Base-by-base conservation (phyloP, 441 rosid genomes). In the Viola pubescens region DNA sequence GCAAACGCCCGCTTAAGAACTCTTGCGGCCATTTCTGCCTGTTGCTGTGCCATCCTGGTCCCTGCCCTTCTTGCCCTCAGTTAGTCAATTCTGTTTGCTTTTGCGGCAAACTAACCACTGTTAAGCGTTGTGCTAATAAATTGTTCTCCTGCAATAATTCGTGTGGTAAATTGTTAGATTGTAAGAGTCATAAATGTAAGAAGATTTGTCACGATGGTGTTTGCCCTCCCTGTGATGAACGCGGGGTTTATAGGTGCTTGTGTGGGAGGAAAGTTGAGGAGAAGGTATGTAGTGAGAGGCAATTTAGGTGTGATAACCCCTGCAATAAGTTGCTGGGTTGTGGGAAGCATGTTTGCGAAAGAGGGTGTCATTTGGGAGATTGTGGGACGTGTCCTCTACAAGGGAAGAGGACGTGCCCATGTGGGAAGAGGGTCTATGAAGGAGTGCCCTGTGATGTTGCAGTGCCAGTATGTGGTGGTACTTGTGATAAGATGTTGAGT, bases 11-110 rank as follows among this genome's bases (percentile, higher is more conserved):
- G 6, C 68, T 91, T 76, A 75, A 78, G 54, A 58, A 79, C 56
- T 73, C 71, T 40, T 91, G 95, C 39, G 97, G 97, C 4, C 97
- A 91, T 64, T 75, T 64, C 62, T 89, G 98, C 44, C 72, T 91
- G 62, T 67, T 91, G 11, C 72, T 91, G n/a, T 89, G 90, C 51
- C 98, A 92, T 53, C 97, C 97, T 1, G 98, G 96, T 10, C 94
- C 97, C 10, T 87, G 95, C 64, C 90, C 98, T 0, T 68, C 96
- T 41, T 92, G 97, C 61, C 95, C 97, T 1, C 84, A 87, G 72
- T 77, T 87, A 4, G 79, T 85, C 3, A 78, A 77, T 50, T 59
- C 78, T 14, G 60, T 59, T 14, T 92, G 97, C 73, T 87, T 81
- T 60, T 92, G 97, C 12, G 84, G 87, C 0, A 74, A 74, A n/a